Base-by-base conservation (phyloP, 352 stramenopile genomes). In the Phytopythium aichiense region DNA sequence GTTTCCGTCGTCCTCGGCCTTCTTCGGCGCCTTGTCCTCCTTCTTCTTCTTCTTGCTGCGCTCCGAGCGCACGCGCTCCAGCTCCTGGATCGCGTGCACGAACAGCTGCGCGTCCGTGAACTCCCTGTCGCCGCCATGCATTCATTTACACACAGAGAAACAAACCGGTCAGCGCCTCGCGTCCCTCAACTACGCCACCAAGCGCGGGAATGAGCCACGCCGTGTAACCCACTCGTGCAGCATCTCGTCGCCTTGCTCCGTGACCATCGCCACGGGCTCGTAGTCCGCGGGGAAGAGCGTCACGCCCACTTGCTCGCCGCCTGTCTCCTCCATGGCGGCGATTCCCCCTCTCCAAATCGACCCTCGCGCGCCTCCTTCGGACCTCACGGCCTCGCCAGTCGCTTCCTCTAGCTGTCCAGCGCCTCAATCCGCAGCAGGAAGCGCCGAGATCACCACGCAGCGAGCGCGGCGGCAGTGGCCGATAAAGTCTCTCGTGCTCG, bases 91-190 rank as follows among this genome's bases (percentile, higher is more conserved):
- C 65, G 85, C 82, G 68, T 94, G 84, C 63, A 88, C 58, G 62
- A 92, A 95, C 46, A 92, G 49, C 66, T 95, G 85, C 54, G 80
- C 81, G 38, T 94, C 84, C 22, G 82, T 87, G 53, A 94, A 92
- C 45, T 95, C 85, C 65, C 87, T 95, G 51, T n/a, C 35, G 28
- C 15, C 35, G 18, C 8, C 42, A n/a, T 16, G 25, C 16, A 46
- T 23, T 5, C 42, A 49, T 15, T 16, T 8, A 40, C 33, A 38
- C 7, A n/a, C n/a, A n/a, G 33, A 38, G 2, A 38, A 12, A 12
- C 33, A 12, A n/a, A 46, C 42, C 53, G 43, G 43, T 50, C 28
- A 50, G n/a, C 43, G 42, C 25, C 48, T 59, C 42, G 42, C 42
- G 15, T 23, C 20, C 16, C 37, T 9, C 9, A 18, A 30, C 40